phyloP scores from a whole-genome alignment of 306 rosid species.

The Medicago lupulina region DNA sequence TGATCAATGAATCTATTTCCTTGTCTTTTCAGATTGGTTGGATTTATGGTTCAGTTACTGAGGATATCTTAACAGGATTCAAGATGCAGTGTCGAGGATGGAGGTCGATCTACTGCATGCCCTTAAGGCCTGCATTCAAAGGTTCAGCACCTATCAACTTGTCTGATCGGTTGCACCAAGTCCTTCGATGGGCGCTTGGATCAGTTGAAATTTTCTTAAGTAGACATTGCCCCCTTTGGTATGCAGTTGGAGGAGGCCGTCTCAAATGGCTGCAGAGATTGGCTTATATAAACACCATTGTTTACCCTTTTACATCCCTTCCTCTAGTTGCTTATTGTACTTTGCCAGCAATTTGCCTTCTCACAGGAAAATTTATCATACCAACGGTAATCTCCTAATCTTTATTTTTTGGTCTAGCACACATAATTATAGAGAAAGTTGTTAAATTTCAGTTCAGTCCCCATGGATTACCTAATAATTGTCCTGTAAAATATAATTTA shows the following conservation, averaged over 20 bases:
- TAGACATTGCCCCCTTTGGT: conserved; percentile 98
- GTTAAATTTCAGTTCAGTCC: not conserved
- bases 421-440: not conserved
- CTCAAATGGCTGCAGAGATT: conserved; percentile 88
- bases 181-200: conserved; percentile 98
- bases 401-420: not conserved
- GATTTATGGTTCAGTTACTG: conserved; percentile 97
- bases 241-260: conserved; percentile 88
- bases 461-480: not conserved
- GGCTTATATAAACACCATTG: conserved; percentile 95
- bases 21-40: conserved; percentile 79
- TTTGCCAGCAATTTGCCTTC: conserved; percentile 95
- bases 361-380: conserved; percentile 96
- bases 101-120: conserved; percentile 98
- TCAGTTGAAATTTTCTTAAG: conserved; percentile 96
- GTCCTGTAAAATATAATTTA: no score
- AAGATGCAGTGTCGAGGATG: conserved; percentile 99
- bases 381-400: conserved; percentile 74
- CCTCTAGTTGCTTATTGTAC: conserved; percentile 94
- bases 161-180: conserved; percentile 96
- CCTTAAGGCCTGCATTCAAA: conserved; percentile 95
- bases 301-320: conserved; percentile 93
- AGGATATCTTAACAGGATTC: conserved; percentile 96
- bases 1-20: conserved; percentile 30
- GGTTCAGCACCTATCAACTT: conserved; percentile 97